These are phyloP conservation scores for Amanita brunnescens DNA, from an alignment of 768 basidiomycete genomes.

Conservation along the genomic window DNA sequence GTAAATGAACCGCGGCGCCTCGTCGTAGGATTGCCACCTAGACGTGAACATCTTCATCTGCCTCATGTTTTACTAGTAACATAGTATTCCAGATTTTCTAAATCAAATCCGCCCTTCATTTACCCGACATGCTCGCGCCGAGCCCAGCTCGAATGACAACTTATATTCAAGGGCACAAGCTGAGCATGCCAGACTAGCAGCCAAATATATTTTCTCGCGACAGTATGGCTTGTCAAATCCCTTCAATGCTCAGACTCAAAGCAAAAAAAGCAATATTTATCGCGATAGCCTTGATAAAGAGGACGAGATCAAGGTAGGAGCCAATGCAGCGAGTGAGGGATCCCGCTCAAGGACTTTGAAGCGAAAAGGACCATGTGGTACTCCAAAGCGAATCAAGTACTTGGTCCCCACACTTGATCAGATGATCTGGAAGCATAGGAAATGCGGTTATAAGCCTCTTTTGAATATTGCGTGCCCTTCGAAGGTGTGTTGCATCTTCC, in stretches of 20 bases:
- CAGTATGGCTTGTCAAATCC: constrained; percentile 62
- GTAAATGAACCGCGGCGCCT: constrained; percentile 42
- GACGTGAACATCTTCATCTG: constrained; percentile 38
- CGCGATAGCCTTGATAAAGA: constrained; percentile 57
- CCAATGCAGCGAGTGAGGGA: neutral
- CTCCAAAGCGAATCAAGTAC: constrained; percentile 63
- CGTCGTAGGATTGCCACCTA: constrained; percentile 55
- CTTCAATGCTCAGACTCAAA: constrained; percentile 28
- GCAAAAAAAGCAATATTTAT: constrained; percentile 24
- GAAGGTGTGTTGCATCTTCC: constrained; percentile 38
- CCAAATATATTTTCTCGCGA: constrained; percentile 81
- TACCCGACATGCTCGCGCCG: constrained; percentile 19
- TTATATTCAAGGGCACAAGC: constrained; percentile 39
- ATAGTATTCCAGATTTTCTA: constrained; percentile 44
- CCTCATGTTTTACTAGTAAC: neutral
- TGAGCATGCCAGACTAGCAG: constrained; percentile 49
- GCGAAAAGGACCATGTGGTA: constrained; percentile 45
- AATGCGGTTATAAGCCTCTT: constrained; percentile 62
- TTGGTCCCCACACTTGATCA: constrained; percentile 47
- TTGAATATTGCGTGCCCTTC: constrained; percentile 64
- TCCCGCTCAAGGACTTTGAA: constrained; percentile 8
- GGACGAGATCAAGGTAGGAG: constrained; percentile 54
- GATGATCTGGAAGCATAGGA: constrained; percentile 57
- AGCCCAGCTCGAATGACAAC: constrained; percentile 26
- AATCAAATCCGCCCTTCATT: constrained; percentile 46